Base-by-base conservation (phyloP, 129 eudicot genomes). In the Tagetes patula region DNA sequence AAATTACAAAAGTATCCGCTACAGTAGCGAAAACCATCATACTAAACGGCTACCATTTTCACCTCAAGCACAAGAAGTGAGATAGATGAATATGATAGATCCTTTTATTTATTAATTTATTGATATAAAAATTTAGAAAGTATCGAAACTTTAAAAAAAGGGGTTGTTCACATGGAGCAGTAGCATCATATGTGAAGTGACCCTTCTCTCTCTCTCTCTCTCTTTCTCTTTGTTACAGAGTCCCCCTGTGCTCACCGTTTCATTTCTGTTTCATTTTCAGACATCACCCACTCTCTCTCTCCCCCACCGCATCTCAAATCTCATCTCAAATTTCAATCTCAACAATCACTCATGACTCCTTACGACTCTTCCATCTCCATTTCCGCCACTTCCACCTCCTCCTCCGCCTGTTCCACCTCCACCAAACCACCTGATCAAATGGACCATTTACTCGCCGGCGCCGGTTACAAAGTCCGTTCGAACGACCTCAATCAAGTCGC, bases 401-500 rank as follows among this genome's bases (percentile, higher is more conserved):
- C 78, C 36, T 68, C 87, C 49, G 71, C 88, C 11, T 68, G 78
- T 49, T 82, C 81, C 65, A 65, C 78, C 77, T 85, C 94, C 55
- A 76, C 88, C 13, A 77, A 73, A 41, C 65, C 81, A 27, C 72
- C 79, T 6, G 83, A 75, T 59, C 87, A 65, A 42, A 72, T 86
- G 60, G 96, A 88, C 74, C 75, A 75, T 53, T 80, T 82, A 8
- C 91, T 84, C 48, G 92, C 86, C 75, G 91, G 82, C 33, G 81
- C 88, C 41, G 95, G 92, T 3, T 85, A 89, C 78, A 78, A 69
- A 50, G 85, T 82, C 53, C 67, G 85, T n/a, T 67, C 91, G 0
- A 73, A 86, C 13, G 91, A 88, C 39, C 84, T 88, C 72, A 79
- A 68, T 52, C 91, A 83, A 8, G 95, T 88, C 3, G 91, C 95